phyloP scores from a whole-genome alignment of 768 basidiomycete species.

The Sporobolomyces phaffii region DNA sequence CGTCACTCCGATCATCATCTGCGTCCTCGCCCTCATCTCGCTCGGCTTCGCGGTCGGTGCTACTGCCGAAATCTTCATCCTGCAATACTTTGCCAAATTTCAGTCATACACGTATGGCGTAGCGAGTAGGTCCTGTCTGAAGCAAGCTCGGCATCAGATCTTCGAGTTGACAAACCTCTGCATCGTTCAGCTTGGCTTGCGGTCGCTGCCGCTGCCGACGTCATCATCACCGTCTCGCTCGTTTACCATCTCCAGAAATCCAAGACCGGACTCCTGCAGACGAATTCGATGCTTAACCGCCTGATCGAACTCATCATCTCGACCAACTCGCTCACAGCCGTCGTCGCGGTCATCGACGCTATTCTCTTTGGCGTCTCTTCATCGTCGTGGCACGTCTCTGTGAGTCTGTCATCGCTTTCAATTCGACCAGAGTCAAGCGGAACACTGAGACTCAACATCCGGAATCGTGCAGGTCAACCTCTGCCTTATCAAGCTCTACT shows the following conservation, averaged over 20 bases:
- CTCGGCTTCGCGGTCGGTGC: constrained; percentile 11
- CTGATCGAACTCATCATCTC: constrained; percentile 14
- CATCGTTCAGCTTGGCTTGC: no score
- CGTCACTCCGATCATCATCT: constrained; percentile 4
- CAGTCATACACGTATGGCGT: constrained; percentile 10
- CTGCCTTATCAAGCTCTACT: constrained; percentile 44
- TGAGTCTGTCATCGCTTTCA: background rate
- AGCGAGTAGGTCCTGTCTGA: background rate
- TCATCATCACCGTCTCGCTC: constrained; percentile 21
- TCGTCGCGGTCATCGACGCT: constrained; percentile 13
- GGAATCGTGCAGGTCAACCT: no score
- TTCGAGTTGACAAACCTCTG: background rate
- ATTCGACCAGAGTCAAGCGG: no score
- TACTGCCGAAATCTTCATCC: constrained; percentile 10
- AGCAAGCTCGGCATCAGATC: background rate
- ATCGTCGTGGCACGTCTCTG: background rate
- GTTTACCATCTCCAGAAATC: constrained; percentile 14
- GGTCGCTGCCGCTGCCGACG: constrained; percentile 4
- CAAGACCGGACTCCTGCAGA: constrained; percentile 11
- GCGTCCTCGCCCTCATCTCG: constrained; percentile 4
- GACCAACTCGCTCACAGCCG: constrained; percentile 8
- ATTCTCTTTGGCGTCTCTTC: constrained; percentile 15
- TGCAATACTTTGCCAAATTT: constrained; percentile 8
- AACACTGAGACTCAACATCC: no score
- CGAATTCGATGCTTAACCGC: constrained; percentile 13